Percentiles rank a stretch among this genome's conserved stretches.
Conservation (phyloP, 495 filamentous ascomycete genomes). For the Sabuloglossum arenarium region DNA sequence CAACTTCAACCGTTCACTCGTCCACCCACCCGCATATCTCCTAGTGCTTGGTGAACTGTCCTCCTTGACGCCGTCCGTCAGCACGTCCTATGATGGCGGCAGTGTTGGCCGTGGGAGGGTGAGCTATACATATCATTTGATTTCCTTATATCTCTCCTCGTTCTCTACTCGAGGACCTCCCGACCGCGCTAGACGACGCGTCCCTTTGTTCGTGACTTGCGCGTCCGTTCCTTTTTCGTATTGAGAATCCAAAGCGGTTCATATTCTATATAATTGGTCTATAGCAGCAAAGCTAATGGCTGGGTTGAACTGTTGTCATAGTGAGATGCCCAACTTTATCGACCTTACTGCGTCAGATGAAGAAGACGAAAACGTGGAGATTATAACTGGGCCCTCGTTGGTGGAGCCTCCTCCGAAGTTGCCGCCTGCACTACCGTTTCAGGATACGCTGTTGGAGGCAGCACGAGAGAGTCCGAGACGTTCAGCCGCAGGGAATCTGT, state of each 20-base stretch:
- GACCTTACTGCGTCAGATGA: neutral
- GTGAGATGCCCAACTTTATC: neutral
- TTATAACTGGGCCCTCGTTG: neutral
- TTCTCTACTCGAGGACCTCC: neutral
- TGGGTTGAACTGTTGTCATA: neutral
- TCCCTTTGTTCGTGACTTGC: conserved; percentile 1
- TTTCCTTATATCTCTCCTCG: neutral
- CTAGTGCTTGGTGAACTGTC: neutral
- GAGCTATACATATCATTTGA: neutral
- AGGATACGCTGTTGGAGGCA: neutral
- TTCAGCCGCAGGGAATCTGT: neutral
- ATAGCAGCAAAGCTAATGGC: neutral
- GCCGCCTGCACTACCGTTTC: neutral
- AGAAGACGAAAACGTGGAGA: neutral
- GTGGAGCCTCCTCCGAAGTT: neutral
- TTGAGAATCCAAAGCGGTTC: neutral
- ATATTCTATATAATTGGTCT: neutral
- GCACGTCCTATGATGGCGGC: neutral
- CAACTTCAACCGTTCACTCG: no score
- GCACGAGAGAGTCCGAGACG: neutral
- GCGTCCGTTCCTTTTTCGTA: neutral
- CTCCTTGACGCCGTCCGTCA: neutral
- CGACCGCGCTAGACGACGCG: neutral
- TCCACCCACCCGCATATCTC: no score
- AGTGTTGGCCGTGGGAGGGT: neutral